Evolutionary conservation across 176 grass and related monocot genomes (phyloP).

Genomic region (Oryza glaberrima): DNA sequence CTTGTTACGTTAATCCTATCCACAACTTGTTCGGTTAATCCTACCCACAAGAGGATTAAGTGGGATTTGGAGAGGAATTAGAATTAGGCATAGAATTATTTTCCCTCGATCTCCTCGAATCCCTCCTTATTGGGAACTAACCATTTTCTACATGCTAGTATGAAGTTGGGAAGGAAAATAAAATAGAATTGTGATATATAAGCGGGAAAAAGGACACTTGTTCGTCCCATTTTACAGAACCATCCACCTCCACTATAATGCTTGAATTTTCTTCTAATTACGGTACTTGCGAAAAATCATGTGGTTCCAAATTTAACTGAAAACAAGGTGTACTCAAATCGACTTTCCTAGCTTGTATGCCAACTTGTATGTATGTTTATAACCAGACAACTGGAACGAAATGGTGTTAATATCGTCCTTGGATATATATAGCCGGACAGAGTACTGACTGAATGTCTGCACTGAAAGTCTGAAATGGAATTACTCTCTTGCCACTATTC

Average conservation of each 20-base stretch:
- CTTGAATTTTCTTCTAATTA: background rate
- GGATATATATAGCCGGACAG: background rate
- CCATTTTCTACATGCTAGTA: too few relatives aligned
- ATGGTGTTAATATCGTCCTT: background rate
- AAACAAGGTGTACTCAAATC: background rate
- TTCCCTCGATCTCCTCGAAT: too few relatives aligned
- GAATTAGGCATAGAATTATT: too few relatives aligned
- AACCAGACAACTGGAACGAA: background rate
- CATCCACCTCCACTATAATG: too few relatives aligned
- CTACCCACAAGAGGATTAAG: too few relatives aligned
- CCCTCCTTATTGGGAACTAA: too few relatives aligned
- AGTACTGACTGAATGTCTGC: background rate
- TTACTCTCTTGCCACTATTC: background rate
- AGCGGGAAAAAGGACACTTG: too few relatives aligned
- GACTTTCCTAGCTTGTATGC: background rate
- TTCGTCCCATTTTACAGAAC: background rate
- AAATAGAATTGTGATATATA: too few relatives aligned
- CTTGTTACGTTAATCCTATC: too few relatives aligned
- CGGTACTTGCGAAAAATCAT: background rate
- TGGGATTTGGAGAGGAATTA: too few relatives aligned
- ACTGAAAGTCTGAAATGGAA: background rate
- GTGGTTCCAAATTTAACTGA: background rate
- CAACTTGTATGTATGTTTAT: background rate
- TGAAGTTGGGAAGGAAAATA: too few relatives aligned
- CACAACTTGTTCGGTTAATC: too few relatives aligned